Percentiles rank a stretch among this genome's conserved stretches.
Evolutionary conservation across 2,329 filamentous ascomycete species (phyloP).

Genomic region (Paecilomyces sp.): DNA sequence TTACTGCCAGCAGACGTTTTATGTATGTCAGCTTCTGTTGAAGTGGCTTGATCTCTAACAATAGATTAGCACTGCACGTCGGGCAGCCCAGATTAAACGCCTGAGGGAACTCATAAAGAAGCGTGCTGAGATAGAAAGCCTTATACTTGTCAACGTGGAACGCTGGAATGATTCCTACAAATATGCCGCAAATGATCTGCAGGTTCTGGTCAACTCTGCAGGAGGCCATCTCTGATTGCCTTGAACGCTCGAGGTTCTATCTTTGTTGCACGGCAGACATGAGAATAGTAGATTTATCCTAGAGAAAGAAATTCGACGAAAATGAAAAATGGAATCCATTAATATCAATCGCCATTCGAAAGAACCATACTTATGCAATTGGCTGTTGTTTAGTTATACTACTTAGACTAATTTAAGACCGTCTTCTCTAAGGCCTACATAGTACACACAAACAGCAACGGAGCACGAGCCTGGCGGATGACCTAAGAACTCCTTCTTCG

Average conservation of each 20-base stretch:
- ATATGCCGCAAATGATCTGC: not conserved
- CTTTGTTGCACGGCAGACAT: not conserved
- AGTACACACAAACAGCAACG: not conserved
- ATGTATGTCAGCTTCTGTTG: slow-evolving; percentile 6
- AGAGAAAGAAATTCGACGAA: no score
- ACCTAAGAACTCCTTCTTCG: not conserved
- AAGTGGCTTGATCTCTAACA: not conserved
- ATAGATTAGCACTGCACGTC: slow-evolving; percentile 5
- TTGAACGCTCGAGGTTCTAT: not conserved
- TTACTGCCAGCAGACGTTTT: slow-evolving; percentile 2
- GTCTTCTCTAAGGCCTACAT: not conserved
- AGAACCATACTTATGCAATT: no score
- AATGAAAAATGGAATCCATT: no score
- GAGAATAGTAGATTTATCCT: not conserved
- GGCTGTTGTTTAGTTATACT: no score
- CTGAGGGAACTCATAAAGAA: slow-evolving; percentile 9
- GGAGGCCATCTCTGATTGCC: not conserved
- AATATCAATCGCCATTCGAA: no score
- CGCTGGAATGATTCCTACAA: slow-evolving; percentile 4
- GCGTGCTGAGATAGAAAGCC: slow-evolving; percentile 10
- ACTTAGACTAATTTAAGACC: not conserved
- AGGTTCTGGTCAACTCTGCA: not conserved
- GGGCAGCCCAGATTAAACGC: slow-evolving; percentile 5
- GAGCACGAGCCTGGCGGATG: not conserved
- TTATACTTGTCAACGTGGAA: slow-evolving; percentile 7